Base-by-base conservation (phyloP, 257 asterid species). In the Fraxinus anomala region DNA sequence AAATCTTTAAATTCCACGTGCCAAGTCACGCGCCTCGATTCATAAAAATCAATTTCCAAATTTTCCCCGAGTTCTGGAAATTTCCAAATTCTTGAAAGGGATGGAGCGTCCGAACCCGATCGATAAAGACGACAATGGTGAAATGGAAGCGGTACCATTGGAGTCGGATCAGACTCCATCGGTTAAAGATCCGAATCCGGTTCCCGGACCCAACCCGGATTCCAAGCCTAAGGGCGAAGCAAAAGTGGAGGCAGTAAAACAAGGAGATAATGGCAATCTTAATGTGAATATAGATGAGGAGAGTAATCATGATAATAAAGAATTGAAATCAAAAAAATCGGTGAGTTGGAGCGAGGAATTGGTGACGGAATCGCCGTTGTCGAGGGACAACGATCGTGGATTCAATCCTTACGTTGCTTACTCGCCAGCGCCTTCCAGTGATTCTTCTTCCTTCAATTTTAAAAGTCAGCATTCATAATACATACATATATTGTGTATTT, bases 311-410 rank as follows among this genome's bases (percentile, higher is more conserved):
- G 31, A 85, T 49, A 66, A 70, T 0, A 73, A 40, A n/a, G 79
- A 73, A 72, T 73, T 74, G 79, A 88, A 80, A 83, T 61, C 91
- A 81, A 94, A 88, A 88, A 94, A 94, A 86, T 94, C 96, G 68
- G 97, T 92, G 85, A 83, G 90, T 77, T 94, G 96, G 96, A 94
- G 94, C 78, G 76, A 92, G 82, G 92, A 91, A 56, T 86, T 94
- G 91, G 97, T 89, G 73, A 81, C 84, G 87, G 96, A 90, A 63
- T 68, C 93, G 69, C 90, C 94, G 79, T 72, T 76, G 47, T 91
- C 88, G 67, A 87, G 87, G 82, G 81, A 80, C 34, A 75, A 80
- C 4, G 89, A 86, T 79, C 89, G 77, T 70, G 94, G 91, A 81
- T 84, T 93, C 81, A 88, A 89, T 84, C 96, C 96, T 4, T 90